Evolutionary conservation across 2,329 filamentous ascomycete species (phyloP).

Genomic region (Sarocladium kiliense): DNA sequence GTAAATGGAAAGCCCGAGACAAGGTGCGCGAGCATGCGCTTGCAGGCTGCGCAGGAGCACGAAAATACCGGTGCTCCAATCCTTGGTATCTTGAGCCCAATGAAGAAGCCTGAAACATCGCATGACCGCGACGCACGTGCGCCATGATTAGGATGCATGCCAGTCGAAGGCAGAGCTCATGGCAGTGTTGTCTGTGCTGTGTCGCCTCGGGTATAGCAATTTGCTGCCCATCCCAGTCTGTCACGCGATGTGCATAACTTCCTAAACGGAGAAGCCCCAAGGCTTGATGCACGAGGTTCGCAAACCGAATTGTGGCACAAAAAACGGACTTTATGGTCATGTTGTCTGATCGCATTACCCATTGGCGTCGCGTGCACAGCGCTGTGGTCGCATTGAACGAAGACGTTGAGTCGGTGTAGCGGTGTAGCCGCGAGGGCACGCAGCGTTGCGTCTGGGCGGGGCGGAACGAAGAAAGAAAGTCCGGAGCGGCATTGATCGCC

Average conservation of each 20-base stretch:
- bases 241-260: neutral
- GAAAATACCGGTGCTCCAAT: too few relatives aligned
- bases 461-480: neutral
- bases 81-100: neutral
- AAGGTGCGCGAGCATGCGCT: conserved; percentile 16
- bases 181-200: neutral
- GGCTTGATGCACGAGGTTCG: neutral
- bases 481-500: neutral
- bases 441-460: neutral
- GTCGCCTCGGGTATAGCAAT: neutral
- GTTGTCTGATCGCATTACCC: neutral
- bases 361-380: neutral
- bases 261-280: neutral
- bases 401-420: conserved; percentile 3
- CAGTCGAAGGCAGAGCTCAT: neutral
- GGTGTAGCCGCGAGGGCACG: neutral
- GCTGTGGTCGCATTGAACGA: neutral
- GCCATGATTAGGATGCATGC: neutral
- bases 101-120: neutral
- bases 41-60: neutral
- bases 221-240: neutral
- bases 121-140: neutral
- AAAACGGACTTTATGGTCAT: neutral
- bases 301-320: neutral
- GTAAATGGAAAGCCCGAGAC: too few relatives aligned